Evolutionary conservation across 2,329 filamentous ascomycete genomes (phyloP).

Genomic region (Botryotinia convoluta): DNA sequence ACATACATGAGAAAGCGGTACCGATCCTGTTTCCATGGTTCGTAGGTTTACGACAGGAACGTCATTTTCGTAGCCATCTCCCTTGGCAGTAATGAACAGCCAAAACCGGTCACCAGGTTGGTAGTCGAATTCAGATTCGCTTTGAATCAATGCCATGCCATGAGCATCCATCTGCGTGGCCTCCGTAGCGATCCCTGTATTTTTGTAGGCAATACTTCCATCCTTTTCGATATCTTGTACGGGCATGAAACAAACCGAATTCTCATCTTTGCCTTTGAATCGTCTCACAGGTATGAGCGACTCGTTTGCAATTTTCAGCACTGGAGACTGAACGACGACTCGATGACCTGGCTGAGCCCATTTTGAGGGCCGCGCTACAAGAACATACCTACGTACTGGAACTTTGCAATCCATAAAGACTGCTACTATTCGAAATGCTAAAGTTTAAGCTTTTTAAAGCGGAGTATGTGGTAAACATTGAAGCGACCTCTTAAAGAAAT

Average conservation of each 20-base stretch:
- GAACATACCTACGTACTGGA: slow-evolving; percentile 28
- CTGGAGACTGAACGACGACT: slow-evolving; percentile 30
- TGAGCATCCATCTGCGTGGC: slow-evolving; percentile 24
- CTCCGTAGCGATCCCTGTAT: slow-evolving; percentile 17
- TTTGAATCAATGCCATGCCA: slow-evolving; percentile 28
- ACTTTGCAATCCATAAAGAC: slow-evolving; percentile 25
- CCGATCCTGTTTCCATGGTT: slow-evolving; percentile 24
- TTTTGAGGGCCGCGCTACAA: slow-evolving; percentile 27
- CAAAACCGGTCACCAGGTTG: slow-evolving; percentile 27
- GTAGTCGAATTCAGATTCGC: slow-evolving; percentile 25
- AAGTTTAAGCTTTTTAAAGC: background rate
- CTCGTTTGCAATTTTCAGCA: slow-evolving; percentile 23
- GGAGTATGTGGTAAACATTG: background rate
- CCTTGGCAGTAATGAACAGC: slow-evolving; percentile 24
- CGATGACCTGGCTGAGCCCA: slow-evolving; percentile 26
- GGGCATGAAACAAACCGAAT: slow-evolving; percentile 29
- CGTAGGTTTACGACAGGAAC: slow-evolving; percentile 32
- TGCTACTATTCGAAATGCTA: background rate
- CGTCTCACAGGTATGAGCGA: slow-evolving; percentile 28
- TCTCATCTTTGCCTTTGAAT: slow-evolving; percentile 25
- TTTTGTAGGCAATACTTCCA: slow-evolving; percentile 24
- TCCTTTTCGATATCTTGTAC: slow-evolving; percentile 32
- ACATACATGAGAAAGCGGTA: slow-evolving; percentile 29
- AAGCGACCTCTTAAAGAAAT: background rate
- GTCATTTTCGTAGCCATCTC: slow-evolving; percentile 4